Evolutionary conservation across 805 yeast genomes (phyloP).

Genomic region (Groenewaldozyma salmanticensis): DNA sequence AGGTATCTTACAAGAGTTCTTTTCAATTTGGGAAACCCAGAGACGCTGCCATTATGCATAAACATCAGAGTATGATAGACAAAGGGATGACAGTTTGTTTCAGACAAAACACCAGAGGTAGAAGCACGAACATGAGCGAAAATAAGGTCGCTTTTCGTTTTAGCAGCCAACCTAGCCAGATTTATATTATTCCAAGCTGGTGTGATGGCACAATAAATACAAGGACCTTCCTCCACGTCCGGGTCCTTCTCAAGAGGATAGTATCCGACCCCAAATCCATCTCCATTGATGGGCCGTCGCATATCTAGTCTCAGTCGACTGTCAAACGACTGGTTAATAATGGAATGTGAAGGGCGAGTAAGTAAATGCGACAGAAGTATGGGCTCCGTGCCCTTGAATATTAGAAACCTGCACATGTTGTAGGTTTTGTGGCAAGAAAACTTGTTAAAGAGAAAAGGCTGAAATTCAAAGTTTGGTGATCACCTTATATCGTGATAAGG

Average conservation of each 20-base stretch:
- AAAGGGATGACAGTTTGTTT: slow-evolving; percentile 96
- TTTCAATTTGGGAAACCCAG: slow-evolving; percentile 65
- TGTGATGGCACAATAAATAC: slow-evolving; percentile 89
- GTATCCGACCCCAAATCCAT: slow-evolving; percentile 97
- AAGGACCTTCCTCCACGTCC: slow-evolving; percentile 60
- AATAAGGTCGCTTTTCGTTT: slow-evolving; percentile 73
- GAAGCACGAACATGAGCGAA: slow-evolving; percentile 97
- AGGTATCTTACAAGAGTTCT: slow-evolving; percentile 61
- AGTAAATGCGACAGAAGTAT: slow-evolving; percentile 76
- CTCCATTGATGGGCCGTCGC: slow-evolving; percentile 93
- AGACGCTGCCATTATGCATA: slow-evolving; percentile 88
- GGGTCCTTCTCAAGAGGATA: slow-evolving; percentile 50
- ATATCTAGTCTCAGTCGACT: slow-evolving; percentile 78
- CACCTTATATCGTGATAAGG: no score
- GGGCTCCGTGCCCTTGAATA: slow-evolving; percentile 47
- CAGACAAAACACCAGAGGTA: slow-evolving; percentile 87
- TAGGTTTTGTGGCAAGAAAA: no score
- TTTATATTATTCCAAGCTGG: slow-evolving; percentile 97
- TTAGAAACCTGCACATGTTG: slow-evolving; percentile 9
- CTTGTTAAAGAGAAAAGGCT: no score
- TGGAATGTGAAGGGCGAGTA: slow-evolving; percentile 94
- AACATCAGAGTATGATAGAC: slow-evolving; percentile 79
- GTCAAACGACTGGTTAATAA: slow-evolving; percentile 92
- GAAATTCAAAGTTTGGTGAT: no score
- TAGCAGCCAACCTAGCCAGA: slow-evolving; percentile 72